Base-by-base conservation (phyloP, 176 grass and related monocot species). In the Juncus effusus region DNA sequence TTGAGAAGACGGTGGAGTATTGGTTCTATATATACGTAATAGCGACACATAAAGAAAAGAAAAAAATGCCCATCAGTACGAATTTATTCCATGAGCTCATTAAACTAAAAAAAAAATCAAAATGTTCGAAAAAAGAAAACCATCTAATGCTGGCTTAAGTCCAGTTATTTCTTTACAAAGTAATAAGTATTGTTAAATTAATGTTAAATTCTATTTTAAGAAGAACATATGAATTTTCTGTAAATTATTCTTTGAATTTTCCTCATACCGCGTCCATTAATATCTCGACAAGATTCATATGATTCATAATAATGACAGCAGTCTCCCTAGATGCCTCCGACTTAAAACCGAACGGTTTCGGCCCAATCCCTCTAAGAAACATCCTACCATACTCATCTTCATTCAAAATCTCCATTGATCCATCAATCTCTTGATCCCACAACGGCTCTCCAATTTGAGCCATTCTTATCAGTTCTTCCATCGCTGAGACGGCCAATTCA, bases 381-480 rank as follows among this genome's bases (percentile, higher is more conserved):
- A 80, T 82, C 53, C 79, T 57, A 0, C 65, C 76, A 4, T 99
- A 99, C 69, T 99, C 95, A 36, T 99, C 95, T 77, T 94, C 95
- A 38, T 94, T 84, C 41, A 99, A 74, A 19, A 55, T 66, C 28
- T 84, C 80, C 49, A 6, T 13, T 4, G 5, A 37, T 42, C 51
- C 54, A 50, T 51, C 35, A 55, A 60, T 60, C 3, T 76, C 69
- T n/a, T 73, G 16, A 14, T 64, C 54, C 95, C 95, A 99, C 2
- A 94, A 78, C 2, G 88, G 95, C 69, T 74, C 89, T 28, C 83
- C 78, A 10, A 87, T 52, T 79, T 89, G 89, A 7, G 86, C 85
- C 95, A 90, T 90, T 41, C 86, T 72, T 3, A 94, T 58, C 57
- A 99, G 76, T 79, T 99, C 95, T 72, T 99, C 95, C 95, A 99